Percentiles rank a stretch among this genome's conserved stretches.
Evolutionary conservation across 148 eudicot genomes (phyloP).

Genomic region (Cornus kousa): DNA sequence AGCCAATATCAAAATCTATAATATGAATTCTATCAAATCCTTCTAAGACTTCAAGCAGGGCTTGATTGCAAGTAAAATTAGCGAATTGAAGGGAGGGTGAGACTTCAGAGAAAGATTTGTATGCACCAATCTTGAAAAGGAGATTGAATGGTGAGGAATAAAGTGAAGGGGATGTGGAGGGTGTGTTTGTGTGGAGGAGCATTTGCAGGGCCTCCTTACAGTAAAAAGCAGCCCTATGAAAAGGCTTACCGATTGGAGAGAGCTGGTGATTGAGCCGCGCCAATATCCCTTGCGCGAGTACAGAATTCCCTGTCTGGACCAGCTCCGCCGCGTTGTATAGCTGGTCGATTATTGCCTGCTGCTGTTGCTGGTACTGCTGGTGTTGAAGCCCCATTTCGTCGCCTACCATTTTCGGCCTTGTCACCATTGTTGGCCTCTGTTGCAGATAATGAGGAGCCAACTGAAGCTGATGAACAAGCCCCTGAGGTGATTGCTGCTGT

Average conservation of each 20-base stretch:
- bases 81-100: slow-evolving; percentile 77
- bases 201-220: slow-evolving; percentile 75
- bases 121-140: slow-evolving; percentile 79
- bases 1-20: slow-evolving; percentile 85
- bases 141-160: slow-evolving; percentile 59
- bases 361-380: slow-evolving; percentile 26
- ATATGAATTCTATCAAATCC: slow-evolving; percentile 66
- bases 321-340: slow-evolving; percentile 79
- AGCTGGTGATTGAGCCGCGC: slow-evolving; percentile 99
- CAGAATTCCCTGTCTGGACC: slow-evolving; percentile 66
- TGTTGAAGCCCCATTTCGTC: slow-evolving; percentile 40
- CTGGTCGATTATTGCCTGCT: slow-evolving; percentile 71
- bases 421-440: slow-evolving; percentile 28
- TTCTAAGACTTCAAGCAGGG: slow-evolving; percentile 69
- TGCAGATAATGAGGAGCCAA: slow-evolving; percentile 27
- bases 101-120: slow-evolving; percentile 81
- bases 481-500: slow-evolving; percentile 8
- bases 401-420: slow-evolving; percentile 35
- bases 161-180: slow-evolving; percentile 17
- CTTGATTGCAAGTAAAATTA: slow-evolving; percentile 83
- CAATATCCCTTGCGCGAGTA: slow-evolving; percentile 99
- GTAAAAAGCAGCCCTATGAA: slow-evolving; percentile 68
- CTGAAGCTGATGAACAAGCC: slow-evolving; percentile 30
- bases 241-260: slow-evolving; percentile 79
- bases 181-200: slow-evolving; percentile 38